phyloP scores from a whole-genome alignment of 2,329 filamentous ascomycete species.

The Penicillium sumatraense region DNA sequence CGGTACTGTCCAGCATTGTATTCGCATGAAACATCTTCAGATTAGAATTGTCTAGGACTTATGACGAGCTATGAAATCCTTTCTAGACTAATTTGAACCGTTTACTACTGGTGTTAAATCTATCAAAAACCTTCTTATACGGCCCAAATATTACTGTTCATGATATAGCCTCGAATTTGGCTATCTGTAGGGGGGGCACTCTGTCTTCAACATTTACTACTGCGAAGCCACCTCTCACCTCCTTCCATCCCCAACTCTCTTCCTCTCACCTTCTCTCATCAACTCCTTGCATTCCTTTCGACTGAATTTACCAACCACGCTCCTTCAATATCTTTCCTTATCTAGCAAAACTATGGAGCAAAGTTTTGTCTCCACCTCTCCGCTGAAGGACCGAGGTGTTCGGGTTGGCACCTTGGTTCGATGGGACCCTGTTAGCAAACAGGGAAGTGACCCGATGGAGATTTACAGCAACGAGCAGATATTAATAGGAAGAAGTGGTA shows the following conservation, averaged over 20 bases:
- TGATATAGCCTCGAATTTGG: no score
- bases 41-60: not conserved
- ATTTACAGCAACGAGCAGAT: conserved; percentile 40
- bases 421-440: conserved; percentile 25
- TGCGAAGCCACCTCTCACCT: no score
- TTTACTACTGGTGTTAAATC: no score
- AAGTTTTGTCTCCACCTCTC: not conserved
- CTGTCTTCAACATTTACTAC: no score
- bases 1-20: not conserved
- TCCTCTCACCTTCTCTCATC: no score
- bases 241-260: no score
- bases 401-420: conserved; percentile 29
- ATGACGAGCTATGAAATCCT: not conserved
- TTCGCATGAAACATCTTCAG: not conserved
- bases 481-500: conserved; percentile 41
- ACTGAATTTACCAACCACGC: no score
- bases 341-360: not conserved
- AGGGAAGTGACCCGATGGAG: conserved; percentile 14
- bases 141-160: no score
- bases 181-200: no score
- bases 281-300: no score
- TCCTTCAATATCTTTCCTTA: not conserved
- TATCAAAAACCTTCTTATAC: no score
- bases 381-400: not conserved
- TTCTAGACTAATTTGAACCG: no score